Evolutionary conservation across 2,329 filamentous ascomycete genomes (phyloP).

Genomic region (Exophiala alcalophila): DNA sequence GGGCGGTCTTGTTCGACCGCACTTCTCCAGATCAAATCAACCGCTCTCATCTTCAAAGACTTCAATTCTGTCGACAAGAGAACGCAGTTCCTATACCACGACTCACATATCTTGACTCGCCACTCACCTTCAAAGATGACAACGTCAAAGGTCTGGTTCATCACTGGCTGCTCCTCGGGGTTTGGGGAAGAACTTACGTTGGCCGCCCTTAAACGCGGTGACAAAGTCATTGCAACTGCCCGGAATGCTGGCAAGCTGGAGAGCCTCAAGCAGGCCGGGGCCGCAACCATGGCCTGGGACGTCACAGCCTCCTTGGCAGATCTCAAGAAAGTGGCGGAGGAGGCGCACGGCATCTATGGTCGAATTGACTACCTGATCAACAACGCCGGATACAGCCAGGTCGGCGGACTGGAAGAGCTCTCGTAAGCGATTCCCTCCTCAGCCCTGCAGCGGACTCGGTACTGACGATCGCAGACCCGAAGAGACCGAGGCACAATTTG

Average conservation of each 20-base stretch:
- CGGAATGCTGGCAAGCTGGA: constrained; percentile 33
- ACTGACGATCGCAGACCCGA: constrained; percentile 19
- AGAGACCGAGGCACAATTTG: constrained; percentile 34
- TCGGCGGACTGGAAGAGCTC: constrained; percentile 34
- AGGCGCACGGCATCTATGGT: constrained; percentile 24
- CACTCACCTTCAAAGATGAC: no score
- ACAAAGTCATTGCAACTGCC: constrained; percentile 39
- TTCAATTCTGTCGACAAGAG: no score
- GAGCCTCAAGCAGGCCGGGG: constrained; percentile 31
- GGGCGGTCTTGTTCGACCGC: no score
- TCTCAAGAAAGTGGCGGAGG: constrained; percentile 15
- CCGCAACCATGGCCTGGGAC: constrained; percentile 30
- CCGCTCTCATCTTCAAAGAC: no score
- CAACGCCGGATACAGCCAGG: constrained; percentile 35
- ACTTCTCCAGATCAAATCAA: no score
- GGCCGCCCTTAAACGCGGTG: constrained; percentile 32
- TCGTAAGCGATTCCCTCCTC: constrained; percentile 14
- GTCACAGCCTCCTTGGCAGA: constrained; percentile 26
- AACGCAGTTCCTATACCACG: no score
- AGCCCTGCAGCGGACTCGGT: not conserved
- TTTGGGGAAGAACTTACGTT: constrained; percentile 35
- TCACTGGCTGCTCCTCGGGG: constrained; percentile 38
- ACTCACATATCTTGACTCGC: no score
- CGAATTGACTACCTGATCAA: constrained; percentile 38
- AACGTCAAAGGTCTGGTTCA: constrained; percentile 34